Conservation (phyloP, 2,329 filamentous ascomycete genomes). For the Alternaria sp. region DNA sequence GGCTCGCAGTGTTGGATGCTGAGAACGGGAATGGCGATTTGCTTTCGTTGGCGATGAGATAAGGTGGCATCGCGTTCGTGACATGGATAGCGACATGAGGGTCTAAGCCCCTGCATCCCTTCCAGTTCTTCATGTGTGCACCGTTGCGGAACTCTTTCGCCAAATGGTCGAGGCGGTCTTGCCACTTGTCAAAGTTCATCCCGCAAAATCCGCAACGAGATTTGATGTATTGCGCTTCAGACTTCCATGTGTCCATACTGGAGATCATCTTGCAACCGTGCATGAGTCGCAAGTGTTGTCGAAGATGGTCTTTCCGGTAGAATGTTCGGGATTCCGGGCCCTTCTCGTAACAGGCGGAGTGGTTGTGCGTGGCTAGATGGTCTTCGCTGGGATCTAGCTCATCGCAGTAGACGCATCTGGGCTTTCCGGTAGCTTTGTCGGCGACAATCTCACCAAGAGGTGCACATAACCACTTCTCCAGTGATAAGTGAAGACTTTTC, state of each 20-base stretch:
- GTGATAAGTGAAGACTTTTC: conserved; percentile 47
- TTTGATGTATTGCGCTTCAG: conserved; percentile 60
- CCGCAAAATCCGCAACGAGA: conserved; percentile 62
- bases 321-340: conserved; percentile 67
- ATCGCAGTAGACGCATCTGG: conserved; percentile 66
- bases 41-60: conserved; percentile 57
- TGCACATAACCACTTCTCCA: conserved; percentile 60
- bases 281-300: conserved; percentile 66
- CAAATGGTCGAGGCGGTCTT: conserved; percentile 59
- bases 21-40: conserved; percentile 56
- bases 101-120: conserved; percentile 61
- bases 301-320: conserved; percentile 67
- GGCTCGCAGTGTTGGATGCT: conserved; percentile 47
- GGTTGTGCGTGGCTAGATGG: conserved; percentile 67
- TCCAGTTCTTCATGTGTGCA: conserved; percentile 61
- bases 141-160: conserved; percentile 63
- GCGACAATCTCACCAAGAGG: conserved; percentile 63
- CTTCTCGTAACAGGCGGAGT: conserved; percentile 70
- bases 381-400: conserved; percentile 59
- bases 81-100: conserved; percentile 56
- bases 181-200: conserved; percentile 57
- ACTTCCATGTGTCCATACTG: conserved; percentile 70
- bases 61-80: conserved; percentile 60
- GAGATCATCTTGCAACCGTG: conserved; percentile 66
- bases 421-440: conserved; percentile 62